Evolutionary conservation across 2,329 filamentous ascomycete species (phyloP), one percentile per base, ranked within the genome.

Genomic region (Boeremia lycopersici): DNA sequence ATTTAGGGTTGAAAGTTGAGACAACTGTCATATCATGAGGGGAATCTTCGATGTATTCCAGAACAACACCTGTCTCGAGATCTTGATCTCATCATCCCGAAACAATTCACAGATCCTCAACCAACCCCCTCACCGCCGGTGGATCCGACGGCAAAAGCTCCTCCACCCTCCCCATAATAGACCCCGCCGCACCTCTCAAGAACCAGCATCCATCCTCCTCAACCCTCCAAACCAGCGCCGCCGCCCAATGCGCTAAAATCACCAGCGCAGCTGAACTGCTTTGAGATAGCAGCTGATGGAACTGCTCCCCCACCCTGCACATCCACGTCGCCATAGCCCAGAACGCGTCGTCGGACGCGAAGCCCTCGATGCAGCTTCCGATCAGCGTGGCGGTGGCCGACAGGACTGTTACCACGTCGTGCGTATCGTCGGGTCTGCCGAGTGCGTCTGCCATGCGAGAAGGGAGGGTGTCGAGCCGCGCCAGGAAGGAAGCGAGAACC

Each of bases 181-280:
- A n/a, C 12, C 23, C 6, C 11, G 38, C 38, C 13, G 38, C 40
- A 19, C 34, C 40, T 9, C 23, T 17, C 25, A 52, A 9, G 13
- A 52, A 52, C 48, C 48, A 52, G 29, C 48, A 45, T 4, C 48
- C 48, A 12, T 33, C n/a, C 4, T 45, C 41, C 29, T 52, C 51
- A 3, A 34, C 61, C 41, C 54, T 48, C 45, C 51, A 56, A 4
- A 64, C 56, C 4, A 71, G 41, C 10, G 52, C 47, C 2, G 55
- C 56, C 8, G 51, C 53, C 69, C 68, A 72, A 45, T 71, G 56
- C 3, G 59, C 63, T 4, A 71, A 23, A 13, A 72, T 57, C 2
- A 69, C 57, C 8, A 71, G 57, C 1, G 69, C 65, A 12, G 63
- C 43, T 30, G 64, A 60, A 31, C 56, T 34, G 9, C 56, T 6